Conservation (phyloP, 805 yeast species). For the Ogataea trehalophila region DNA sequence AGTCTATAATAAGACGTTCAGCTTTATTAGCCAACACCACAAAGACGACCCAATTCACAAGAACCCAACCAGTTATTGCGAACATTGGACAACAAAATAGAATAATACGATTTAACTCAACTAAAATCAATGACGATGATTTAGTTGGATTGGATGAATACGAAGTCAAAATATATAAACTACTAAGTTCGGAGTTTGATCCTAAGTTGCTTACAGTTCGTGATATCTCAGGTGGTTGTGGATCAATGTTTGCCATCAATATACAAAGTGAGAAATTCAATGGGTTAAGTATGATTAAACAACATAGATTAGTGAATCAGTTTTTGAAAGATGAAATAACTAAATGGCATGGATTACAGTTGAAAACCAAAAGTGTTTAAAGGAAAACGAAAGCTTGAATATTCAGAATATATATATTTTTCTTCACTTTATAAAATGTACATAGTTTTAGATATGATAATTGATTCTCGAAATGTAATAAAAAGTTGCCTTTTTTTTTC, state of each 20-base stretch:
- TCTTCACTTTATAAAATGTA: too few relatives aligned
- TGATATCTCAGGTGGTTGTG: conserved; percentile 95
- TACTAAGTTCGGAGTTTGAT: conserved; percentile 47
- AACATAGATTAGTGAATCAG: conserved; percentile 84
- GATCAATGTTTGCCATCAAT: conserved; percentile 91
- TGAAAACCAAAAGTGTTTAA: conserved; percentile 60
- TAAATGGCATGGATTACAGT: conserved; percentile 93
- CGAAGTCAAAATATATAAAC: conserved; percentile 58
- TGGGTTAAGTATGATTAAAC: conserved; percentile 81
- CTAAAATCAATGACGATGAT: not conserved
- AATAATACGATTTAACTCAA: not conserved
- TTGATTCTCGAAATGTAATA: too few relatives aligned
- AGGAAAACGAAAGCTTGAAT: too few relatives aligned
- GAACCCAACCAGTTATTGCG: not conserved
- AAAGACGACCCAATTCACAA: too few relatives aligned
- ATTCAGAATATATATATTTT: too few relatives aligned
- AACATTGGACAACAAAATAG: not conserved
- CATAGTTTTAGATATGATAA: not conserved
- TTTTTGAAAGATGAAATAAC: conserved; percentile 77
- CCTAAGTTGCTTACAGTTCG: conserved; percentile 64
- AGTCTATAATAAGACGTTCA: too few relatives aligned
- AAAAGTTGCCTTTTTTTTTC: too few relatives aligned
- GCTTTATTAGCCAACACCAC: too few relatives aligned
- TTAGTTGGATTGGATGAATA: conserved; percentile 43
- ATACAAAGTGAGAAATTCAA: conserved; percentile 70